Conservation (phyloP, 192 early-diverging fungal genomes). For the Neocallimastix lanati region DNA sequence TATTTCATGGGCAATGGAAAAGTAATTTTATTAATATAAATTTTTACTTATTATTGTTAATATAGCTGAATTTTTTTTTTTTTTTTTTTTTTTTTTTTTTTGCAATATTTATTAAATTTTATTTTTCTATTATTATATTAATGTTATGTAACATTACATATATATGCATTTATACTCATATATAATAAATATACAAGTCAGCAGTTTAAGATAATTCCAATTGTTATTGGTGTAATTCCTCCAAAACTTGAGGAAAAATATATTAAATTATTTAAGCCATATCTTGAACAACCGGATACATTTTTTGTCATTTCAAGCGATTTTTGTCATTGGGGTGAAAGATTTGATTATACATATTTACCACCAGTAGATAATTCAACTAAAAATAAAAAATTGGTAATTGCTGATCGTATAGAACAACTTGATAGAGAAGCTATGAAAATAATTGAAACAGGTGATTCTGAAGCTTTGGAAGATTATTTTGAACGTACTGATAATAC, state of each 20-base stretch:
- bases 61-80: too few relatives aligned
- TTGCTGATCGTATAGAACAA: constrained; percentile 55
- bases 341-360: constrained; percentile 69
- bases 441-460: constrained; percentile 41
- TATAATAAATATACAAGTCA: constrained; percentile 12
- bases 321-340: constrained; percentile 91
- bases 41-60: too few relatives aligned
- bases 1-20: constrained; percentile 61
- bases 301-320: constrained; percentile 91
- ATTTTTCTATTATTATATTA: too few relatives aligned
- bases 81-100: too few relatives aligned
- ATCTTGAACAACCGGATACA: constrained; percentile 45
- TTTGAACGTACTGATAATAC: constrained; percentile 70
- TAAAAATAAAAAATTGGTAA: constrained; percentile 16
- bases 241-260: constrained; percentile 38
- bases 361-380: not conserved
- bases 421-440: constrained; percentile 73
- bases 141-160: too few relatives aligned
- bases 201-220: constrained; percentile 61
- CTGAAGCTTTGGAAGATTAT: constrained; percentile 46
- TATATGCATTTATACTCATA: too few relatives aligned
- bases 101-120: too few relatives aligned
- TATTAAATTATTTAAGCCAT: constrained; percentile 54
- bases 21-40: too few relatives aligned
- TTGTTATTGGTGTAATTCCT: constrained; percentile 61